Conservation (phyloP, 805 yeast species). For the Yamadazyma paraphyllophila region DNA sequence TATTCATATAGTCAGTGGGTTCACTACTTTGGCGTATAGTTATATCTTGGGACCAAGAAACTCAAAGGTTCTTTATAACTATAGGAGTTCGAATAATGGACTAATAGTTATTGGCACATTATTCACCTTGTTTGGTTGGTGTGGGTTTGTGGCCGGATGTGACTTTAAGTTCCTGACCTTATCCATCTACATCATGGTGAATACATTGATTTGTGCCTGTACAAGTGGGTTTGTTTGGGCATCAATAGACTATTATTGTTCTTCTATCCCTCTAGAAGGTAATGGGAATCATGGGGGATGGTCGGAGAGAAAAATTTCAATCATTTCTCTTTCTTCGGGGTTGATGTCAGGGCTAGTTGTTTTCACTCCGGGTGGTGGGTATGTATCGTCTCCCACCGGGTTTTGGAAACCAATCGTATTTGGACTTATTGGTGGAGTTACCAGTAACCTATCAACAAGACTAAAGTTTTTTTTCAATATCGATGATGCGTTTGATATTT, state of each 20-base stretch:
- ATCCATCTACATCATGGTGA: slow-evolving; percentile 30
- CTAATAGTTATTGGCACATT: slow-evolving; percentile 34
- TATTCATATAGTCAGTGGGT: slow-evolving; percentile 46
- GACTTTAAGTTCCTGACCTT: slow-evolving; percentile 36
- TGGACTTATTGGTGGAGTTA: slow-evolving; percentile 37
- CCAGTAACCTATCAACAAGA: slow-evolving; percentile 38
- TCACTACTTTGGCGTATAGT: slow-evolving; percentile 43
- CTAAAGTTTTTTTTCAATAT: slow-evolving; percentile 36
- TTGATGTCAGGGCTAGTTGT: slow-evolving; percentile 42
- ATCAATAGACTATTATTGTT: slow-evolving; percentile 36
- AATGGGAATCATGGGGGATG: slow-evolving; percentile 1
- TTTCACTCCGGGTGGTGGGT: slow-evolving; percentile 45
- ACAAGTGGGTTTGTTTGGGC: slow-evolving; percentile 38
- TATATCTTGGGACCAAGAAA: slow-evolving; percentile 43
- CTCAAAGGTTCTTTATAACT: slow-evolving; percentile 34
- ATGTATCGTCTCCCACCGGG: slow-evolving; percentile 29
- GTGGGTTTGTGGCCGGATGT: slow-evolving; percentile 43
- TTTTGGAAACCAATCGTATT: slow-evolving; percentile 42
- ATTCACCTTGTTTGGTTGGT: slow-evolving; percentile 37
- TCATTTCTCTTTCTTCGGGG: slow-evolving; percentile 41
- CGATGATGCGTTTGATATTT: slow-evolving; percentile 45
- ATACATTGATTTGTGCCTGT: slow-evolving; percentile 33
- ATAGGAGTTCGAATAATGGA: slow-evolving; percentile 35
- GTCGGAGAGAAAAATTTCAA: slow-evolving; percentile 30
- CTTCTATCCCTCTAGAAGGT: slow-evolving; percentile 38